phyloP scores from a whole-genome alignment of 768 basidiomycete genomes.

The Leucosporidium scottii region DNA sequence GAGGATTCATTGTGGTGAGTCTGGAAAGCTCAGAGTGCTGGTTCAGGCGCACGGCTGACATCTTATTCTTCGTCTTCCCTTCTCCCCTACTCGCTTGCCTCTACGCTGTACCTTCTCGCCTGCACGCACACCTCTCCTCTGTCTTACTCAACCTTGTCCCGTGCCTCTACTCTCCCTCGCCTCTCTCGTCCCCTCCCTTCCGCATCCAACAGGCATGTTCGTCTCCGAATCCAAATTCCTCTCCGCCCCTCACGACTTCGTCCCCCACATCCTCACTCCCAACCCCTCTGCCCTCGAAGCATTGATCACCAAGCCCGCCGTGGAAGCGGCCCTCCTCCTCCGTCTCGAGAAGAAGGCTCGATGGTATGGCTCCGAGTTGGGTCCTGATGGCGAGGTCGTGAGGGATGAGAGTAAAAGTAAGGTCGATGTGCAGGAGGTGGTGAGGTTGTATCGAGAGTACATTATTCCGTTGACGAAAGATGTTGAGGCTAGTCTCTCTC shows the following conservation, averaged over 20 bases:
- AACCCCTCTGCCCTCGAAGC: conserved; percentile 67
- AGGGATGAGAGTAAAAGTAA: conserved; percentile 45
- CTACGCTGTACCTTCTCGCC: no score
- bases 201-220: conserved; percentile 69
- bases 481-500: conserved; percentile 65
- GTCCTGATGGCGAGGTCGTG: conserved; percentile 55
- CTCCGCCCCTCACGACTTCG: conserved; percentile 74
- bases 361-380: conserved; percentile 73
- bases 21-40: no score
- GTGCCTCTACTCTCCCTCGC: no score
- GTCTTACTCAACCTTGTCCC: no score
- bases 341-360: conserved; percentile 77
- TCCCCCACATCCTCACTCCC: conserved; percentile 79
- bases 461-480: conserved; percentile 98
- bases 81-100: no score
- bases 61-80: not conserved
- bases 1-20: conserved; percentile 91
- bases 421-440: conserved; percentile 87
- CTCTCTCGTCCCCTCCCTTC: not conserved
- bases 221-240: conserved; percentile 96
- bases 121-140: no score
- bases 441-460: conserved; percentile 85
- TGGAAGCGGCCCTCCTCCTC: conserved; percentile 74
- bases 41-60: not conserved
- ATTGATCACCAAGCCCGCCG: conserved; percentile 94